Conservation (phyloP, 164 flowering plant genomes). For the Cinnamomum chago region DNA sequence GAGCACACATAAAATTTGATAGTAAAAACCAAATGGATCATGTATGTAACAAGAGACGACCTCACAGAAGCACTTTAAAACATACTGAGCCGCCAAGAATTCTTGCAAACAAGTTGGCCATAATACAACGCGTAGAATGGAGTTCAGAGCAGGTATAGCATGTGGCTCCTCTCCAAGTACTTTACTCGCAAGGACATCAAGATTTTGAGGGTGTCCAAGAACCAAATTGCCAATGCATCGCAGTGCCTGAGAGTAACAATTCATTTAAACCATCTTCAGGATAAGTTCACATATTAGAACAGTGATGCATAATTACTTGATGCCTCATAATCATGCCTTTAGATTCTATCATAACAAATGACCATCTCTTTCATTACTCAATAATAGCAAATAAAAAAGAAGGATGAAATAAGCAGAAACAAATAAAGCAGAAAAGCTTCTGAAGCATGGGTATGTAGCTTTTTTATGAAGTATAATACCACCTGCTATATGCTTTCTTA, state of each 20-base stretch:
- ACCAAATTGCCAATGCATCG: conserved; percentile 81
- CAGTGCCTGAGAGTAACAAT: conserved; percentile 48
- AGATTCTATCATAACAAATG: not conserved
- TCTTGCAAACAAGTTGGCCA: conserved; percentile 75
- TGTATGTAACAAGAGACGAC: conserved; percentile 25
- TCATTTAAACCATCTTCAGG: not conserved
- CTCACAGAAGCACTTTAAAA: conserved; percentile 89
- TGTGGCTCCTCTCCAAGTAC: conserved; percentile 85
- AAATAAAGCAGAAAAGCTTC: too few relatives aligned
- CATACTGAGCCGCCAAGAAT: conserved; percentile 78
- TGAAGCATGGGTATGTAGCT: too few relatives aligned
- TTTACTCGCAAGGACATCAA: conserved; percentile 64
- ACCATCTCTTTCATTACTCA: too few relatives aligned
- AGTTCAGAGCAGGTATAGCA: conserved; percentile 76
- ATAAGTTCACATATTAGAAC: not conserved
- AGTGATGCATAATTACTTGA: not conserved
- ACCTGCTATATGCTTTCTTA: too few relatives aligned
- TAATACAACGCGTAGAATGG: conserved; percentile 75
- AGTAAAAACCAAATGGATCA: not conserved
- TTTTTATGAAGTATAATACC: too few relatives aligned
- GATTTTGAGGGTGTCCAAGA: conserved; percentile 62
- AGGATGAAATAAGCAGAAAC: too few relatives aligned
- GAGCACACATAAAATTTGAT: not conserved
- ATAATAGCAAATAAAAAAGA: too few relatives aligned
- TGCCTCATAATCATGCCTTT: not conserved